Evolutionary conservation across 495 filamentous ascomycete species (phyloP).

Genomic region (Immersiella caudata): DNA sequence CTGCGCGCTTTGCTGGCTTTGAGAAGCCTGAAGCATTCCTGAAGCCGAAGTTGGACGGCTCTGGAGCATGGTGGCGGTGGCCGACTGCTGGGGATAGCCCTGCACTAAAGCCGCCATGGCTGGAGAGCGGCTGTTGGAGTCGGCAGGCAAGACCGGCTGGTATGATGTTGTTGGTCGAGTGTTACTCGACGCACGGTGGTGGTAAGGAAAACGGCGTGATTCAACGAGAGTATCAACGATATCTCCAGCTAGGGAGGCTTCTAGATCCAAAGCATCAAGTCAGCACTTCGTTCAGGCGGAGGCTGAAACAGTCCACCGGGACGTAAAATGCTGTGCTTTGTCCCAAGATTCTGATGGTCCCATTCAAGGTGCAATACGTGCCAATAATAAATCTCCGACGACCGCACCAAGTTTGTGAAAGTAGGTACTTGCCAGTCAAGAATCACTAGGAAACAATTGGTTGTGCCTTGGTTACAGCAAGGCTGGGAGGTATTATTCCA

Average conservation of each 20-base stretch:
- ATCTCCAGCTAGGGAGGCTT: slow-evolving; percentile 15
- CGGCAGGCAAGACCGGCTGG: background rate
- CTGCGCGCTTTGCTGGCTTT: slow-evolving; percentile 58
- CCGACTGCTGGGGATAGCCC: slow-evolving; percentile 80
- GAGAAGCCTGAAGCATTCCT: slow-evolving; percentile 60
- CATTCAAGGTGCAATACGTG: background rate
- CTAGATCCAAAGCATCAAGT: background rate
- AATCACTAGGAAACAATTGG: slow-evolving; percentile 10
- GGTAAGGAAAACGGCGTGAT: slow-evolving; percentile 13
- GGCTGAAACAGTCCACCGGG: background rate
- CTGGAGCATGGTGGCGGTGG: slow-evolving; percentile 80
- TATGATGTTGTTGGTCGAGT: slow-evolving; percentile 21
- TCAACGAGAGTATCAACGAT: slow-evolving; percentile 18
- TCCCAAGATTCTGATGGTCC: background rate
- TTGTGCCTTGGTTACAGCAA: slow-evolving; percentile 5
- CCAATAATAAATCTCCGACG: background rate
- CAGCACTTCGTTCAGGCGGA: slow-evolving; percentile 1
- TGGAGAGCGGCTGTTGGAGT: slow-evolving; percentile 12
- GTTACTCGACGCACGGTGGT: slow-evolving; percentile 15
- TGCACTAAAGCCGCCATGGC: slow-evolving; percentile 92
- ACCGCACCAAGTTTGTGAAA: background rate
- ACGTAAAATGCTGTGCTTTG: background rate
- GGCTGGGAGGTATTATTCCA: slow-evolving; percentile 11
- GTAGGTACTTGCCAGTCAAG: slow-evolving; percentile 2
- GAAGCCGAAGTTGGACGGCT: slow-evolving; percentile 72